phyloP scores from a whole-genome alignment of 345 rosid genomes.

The Anacardium occidentale region DNA sequence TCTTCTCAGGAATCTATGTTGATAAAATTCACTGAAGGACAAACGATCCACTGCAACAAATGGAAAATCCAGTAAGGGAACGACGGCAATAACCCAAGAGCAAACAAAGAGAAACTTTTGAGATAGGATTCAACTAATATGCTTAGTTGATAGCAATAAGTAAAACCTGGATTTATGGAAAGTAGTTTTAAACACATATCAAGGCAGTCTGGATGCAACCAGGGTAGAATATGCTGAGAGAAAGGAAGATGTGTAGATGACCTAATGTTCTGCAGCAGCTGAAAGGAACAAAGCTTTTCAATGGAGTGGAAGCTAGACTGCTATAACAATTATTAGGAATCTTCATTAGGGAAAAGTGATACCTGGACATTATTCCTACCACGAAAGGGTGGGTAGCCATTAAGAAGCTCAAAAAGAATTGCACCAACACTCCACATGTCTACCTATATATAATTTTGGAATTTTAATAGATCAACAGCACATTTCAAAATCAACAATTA shows the following conservation, averaged over 20 bases:
- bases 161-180: slow-evolving; percentile 54
- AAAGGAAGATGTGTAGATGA: slow-evolving; percentile 53
- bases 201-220: slow-evolving; percentile 53
- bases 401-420: slow-evolving; percentile 71
- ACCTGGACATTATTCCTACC: slow-evolving; percentile 71
- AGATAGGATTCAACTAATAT: not conserved
- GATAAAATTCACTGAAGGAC: slow-evolving; percentile 29
- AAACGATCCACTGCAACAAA: slow-evolving; percentile 23
- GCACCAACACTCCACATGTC: slow-evolving; percentile 79
- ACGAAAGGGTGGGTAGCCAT: slow-evolving; percentile 58
- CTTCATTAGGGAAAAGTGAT: slow-evolving; percentile 12
- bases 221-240: slow-evolving; percentile 43
- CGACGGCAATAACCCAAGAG: not conserved
- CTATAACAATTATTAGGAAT: not conserved
- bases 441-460: slow-evolving; percentile 34
- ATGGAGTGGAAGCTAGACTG: not conserved
- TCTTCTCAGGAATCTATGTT: slow-evolving; percentile 33
- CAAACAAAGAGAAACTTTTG: not conserved
- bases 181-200: slow-evolving; percentile 67
- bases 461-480: slow-evolving; percentile 4
- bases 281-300: slow-evolving; percentile 9
- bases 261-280: slow-evolving; percentile 31
- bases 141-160: not conserved
- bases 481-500: not conserved
- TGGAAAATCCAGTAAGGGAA: not conserved